Conservation (phyloP, 108 stramenopile species). For the Fragilaria radians region DNA sequence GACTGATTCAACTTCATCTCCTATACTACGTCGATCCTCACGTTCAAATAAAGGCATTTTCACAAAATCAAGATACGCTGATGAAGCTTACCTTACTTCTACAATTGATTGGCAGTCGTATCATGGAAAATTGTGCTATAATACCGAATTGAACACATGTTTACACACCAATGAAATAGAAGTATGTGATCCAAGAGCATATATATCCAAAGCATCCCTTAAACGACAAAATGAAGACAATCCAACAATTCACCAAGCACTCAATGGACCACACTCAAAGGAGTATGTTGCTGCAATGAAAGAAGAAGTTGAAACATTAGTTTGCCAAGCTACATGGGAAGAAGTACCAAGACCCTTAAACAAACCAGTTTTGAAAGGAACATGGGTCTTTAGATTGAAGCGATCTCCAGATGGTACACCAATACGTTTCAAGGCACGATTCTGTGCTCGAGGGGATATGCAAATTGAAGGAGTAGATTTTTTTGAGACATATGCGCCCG, state of each 20-base stretch:
- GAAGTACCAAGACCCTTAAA: no score
- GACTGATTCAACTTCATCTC: not conserved
- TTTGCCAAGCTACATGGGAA: no score
- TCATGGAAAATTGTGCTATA: not conserved
- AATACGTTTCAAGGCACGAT: conserved; percentile 44
- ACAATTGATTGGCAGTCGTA: not conserved
- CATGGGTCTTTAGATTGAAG: conserved; percentile 26
- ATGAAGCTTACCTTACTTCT: not conserved
- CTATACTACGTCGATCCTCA: not conserved
- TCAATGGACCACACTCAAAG: conserved; percentile 5
- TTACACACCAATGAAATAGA: not conserved
- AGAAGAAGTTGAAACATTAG: no score
- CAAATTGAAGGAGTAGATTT: conserved; percentile 50
- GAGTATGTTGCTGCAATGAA: no score
- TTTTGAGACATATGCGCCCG: conserved; percentile 34
- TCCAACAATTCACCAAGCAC: conserved; percentile 12
- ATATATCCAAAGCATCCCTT: conserved; percentile 6
- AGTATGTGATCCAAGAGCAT: not conserved
- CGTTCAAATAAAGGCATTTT: not conserved
- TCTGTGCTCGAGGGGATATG: conserved; percentile 40
- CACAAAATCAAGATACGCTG: not conserved
- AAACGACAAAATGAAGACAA: conserved; percentile 12
- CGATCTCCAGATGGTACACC: conserved; percentile 30
- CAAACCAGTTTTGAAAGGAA: no score
- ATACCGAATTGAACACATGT: not conserved